Evolutionary conservation across 805 yeast species (phyloP).

Genomic region (Pichia occidentalis): DNA sequence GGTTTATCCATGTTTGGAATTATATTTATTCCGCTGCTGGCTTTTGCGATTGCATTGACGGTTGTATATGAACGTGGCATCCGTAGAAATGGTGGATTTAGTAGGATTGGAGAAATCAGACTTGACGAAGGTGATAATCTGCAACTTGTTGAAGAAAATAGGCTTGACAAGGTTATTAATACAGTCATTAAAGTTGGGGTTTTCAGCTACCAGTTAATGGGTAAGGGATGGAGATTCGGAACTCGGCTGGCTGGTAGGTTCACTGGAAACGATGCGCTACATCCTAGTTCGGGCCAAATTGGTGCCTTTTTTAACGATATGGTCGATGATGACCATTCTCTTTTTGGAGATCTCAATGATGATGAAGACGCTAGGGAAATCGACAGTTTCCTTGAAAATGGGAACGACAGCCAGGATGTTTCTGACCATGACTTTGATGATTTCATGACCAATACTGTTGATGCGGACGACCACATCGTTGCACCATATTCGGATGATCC

Average conservation of each 20-base stretch:
- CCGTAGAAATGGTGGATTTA: constrained; percentile 69
- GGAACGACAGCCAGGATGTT: constrained; percentile 24
- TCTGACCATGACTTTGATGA: constrained; percentile 29
- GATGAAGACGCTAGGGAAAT: constrained; percentile 47
- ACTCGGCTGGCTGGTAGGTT: constrained; percentile 12
- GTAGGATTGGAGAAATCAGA: constrained; percentile 78
- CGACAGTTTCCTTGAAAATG: constrained; percentile 34
- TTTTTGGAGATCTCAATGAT: constrained; percentile 27
- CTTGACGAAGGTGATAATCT: constrained; percentile 64
- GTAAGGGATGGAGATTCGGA: constrained; percentile 1
- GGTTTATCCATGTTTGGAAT: constrained; percentile 49
- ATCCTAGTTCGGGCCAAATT: constrained; percentile 21
- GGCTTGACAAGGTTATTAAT: constrained; percentile 54
- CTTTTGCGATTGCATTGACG: constrained; percentile 48
- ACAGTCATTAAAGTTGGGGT: constrained; percentile 53
- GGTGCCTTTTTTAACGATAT: constrained; percentile 27
- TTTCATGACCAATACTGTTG: constrained; percentile 17
- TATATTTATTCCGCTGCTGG: constrained; percentile 49
- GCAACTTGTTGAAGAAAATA: constrained; percentile 51
- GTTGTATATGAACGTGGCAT: constrained; percentile 78
- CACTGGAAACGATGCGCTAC: constrained; percentile 18
- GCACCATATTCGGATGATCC: constrained; percentile 8
- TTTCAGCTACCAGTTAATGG: constrained; percentile 19
- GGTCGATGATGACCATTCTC: constrained; percentile 27
- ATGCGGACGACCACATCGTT: constrained; percentile 3